Conservation (phyloP, 208 protist genomes). For the Porcisia hertigi region DNA sequence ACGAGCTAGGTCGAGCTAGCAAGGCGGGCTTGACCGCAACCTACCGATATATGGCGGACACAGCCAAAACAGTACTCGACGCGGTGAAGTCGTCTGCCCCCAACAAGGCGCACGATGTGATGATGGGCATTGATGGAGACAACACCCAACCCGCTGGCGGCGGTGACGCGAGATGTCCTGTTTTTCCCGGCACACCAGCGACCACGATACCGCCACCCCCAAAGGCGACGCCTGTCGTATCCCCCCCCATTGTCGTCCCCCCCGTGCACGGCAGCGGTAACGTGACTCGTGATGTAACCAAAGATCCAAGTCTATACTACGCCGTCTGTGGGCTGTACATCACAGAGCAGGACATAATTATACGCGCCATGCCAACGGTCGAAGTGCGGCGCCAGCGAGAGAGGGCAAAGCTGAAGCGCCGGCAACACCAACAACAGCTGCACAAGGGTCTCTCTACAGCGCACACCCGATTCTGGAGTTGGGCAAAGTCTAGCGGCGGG, state of each 20-base stretch:
- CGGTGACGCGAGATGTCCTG: not conserved
- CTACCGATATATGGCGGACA: slow-evolving; percentile 4
- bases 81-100: slow-evolving; percentile 3
- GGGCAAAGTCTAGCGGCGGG: not conserved
- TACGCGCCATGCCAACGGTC: slow-evolving; percentile 26
- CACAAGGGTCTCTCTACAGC: not conserved
- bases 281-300: slow-evolving; percentile 14
- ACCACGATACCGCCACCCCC: not conserved
- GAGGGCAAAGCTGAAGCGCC: not conserved
- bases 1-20: slow-evolving; percentile 1
- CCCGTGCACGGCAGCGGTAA: not conserved
- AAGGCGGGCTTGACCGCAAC: slow-evolving; percentile 12
- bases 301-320: slow-evolving; percentile 34
- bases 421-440: slow-evolving; percentile 5
- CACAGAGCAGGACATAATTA: slow-evolving; percentile 37
- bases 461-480: not conserved
- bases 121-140: not conserved
- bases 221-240: not conserved
- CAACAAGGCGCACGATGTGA: not conserved
- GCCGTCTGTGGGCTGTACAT: slow-evolving; percentile 35
- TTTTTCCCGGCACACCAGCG: not conserved
- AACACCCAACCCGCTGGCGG: not conserved
- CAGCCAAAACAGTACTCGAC: slow-evolving; percentile 8
- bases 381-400: slow-evolving; percentile 17
- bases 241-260: not conserved